phyloP scores from a whole-genome alignment of 2,329 filamentous ascomycete species.

The Albifimbria verrucaria region DNA sequence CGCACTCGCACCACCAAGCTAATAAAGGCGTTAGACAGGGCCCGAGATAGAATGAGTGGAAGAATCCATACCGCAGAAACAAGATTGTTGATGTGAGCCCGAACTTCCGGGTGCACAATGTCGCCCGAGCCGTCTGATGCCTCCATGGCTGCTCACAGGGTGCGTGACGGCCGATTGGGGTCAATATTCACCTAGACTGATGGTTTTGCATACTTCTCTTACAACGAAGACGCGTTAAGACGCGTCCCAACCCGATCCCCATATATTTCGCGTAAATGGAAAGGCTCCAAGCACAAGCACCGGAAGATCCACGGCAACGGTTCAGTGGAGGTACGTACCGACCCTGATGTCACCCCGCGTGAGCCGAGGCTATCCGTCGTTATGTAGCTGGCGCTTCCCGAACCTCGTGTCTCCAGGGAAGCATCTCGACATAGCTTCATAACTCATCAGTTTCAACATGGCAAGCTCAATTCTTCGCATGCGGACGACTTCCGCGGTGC shows the following conservation, averaged over 20 bases:
- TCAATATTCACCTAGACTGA: background rate
- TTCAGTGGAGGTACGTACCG: conserved; percentile 1
- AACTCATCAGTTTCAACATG: conserved; percentile 28
- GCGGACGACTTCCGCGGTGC: conserved; percentile 30
- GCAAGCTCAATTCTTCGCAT: conserved; percentile 34
- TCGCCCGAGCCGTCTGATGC: conserved; percentile 47
- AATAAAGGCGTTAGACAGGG: conserved; percentile 11
- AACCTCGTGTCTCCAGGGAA: background rate
- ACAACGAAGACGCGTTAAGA: conserved; percentile 12
- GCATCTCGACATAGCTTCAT: background rate
- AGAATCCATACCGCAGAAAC: conserved; percentile 70
- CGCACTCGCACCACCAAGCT: conserved; percentile 82
- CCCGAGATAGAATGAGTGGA: background rate
- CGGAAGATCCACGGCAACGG: background rate
- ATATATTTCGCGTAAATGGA: background rate
- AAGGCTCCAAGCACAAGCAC: background rate
- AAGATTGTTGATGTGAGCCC: conserved; percentile 89
- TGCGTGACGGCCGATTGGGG: background rate
- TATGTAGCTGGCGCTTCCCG: conserved; percentile 2
- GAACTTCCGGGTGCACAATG: conserved; percentile 85
- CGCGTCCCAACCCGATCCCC: conserved; percentile 13
- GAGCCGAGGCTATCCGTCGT: conserved; percentile 42
- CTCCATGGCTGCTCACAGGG: conserved; percentile 44
- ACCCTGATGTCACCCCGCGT: conserved; percentile 11
- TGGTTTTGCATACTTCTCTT: background rate